phyloP scores from a whole-genome alignment of 2,329 filamentous ascomycete species.

The Alternaria hordeiaustralica region DNA sequence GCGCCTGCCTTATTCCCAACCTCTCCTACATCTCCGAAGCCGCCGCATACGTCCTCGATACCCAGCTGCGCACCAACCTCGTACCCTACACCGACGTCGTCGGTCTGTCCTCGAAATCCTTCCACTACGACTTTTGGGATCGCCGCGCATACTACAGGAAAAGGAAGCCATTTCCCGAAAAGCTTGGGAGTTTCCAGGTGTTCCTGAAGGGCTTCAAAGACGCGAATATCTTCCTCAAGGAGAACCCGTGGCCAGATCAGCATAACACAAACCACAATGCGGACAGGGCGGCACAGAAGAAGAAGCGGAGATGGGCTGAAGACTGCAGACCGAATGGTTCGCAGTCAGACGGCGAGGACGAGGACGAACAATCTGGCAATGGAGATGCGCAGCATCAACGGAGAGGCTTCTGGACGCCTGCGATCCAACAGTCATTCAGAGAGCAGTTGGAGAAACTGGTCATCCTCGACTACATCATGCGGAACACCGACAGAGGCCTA shows the following conservation, averaged over 20 bases:
- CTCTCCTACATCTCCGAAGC: conserved; percentile 98
- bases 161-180: conserved; percentile 84
- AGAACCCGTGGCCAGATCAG: conserved; percentile 97
- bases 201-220: conserved; percentile 98
- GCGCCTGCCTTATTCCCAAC: conserved; percentile 95
- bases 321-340: conserved; percentile 74
- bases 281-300: conserved; percentile 70
- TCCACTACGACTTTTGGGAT: conserved; percentile 98
- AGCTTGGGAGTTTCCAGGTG: conserved; percentile 95
- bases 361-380: conserved; percentile 51
- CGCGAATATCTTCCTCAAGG: conserved; percentile 91
- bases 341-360: conserved; percentile 67
- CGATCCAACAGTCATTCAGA: conserved; percentile 86
- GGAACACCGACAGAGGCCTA: conserved; percentile 93
- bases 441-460: conserved; percentile 97
- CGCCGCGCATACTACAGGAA: conserved; percentile 86
- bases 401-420: conserved; percentile 83
- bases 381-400: conserved; percentile 48
- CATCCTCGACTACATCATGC: conserved; percentile 98
- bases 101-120: conserved; percentile 91
- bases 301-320: conserved; percentile 74
- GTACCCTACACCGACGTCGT: conserved; percentile 98
- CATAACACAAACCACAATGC: conserved; percentile 71
- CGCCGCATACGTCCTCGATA: conserved; percentile 93
- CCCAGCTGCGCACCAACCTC: conserved; percentile 84